Evolutionary conservation across 106 monocot species (phyloP).

Genomic region (Ottelia alismoides): DNA sequence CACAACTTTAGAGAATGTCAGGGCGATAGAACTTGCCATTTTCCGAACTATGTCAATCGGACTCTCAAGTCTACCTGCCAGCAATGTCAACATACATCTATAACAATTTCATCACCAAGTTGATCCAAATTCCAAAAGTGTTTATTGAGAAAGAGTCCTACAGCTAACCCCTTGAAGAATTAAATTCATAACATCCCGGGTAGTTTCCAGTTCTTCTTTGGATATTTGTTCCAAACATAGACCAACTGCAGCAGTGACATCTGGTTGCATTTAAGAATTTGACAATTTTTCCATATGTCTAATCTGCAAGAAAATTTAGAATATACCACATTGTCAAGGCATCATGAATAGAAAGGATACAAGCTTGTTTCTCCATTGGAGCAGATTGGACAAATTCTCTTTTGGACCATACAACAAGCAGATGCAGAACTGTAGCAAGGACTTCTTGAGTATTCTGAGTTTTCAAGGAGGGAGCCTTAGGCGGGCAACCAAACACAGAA

Average conservation of each 20-base stretch:
- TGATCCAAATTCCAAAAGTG: not conserved
- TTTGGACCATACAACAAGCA: constrained; percentile 65
- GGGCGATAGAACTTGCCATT: constrained; percentile 87
- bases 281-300: constrained; percentile 12
- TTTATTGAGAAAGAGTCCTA: constrained; percentile 17
- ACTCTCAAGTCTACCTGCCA: constrained; percentile 89
- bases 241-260: constrained; percentile 85
- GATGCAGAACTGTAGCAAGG: constrained; percentile 30
- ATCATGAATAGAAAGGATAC: constrained; percentile 50
- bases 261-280: too few relatives aligned
- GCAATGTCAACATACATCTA: constrained; percentile 2
- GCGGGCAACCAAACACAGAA: constrained; percentile 61
- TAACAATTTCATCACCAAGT: not conserved
- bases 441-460: constrained; percentile 33
- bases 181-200: constrained; percentile 49
- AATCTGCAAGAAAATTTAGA: constrained; percentile 11
- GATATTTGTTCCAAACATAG: constrained; percentile 71
- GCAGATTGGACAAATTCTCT: constrained; percentile 79
- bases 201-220: constrained; percentile 75
- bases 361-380: constrained; percentile 89
- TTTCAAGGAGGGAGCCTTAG: constrained; percentile 13
- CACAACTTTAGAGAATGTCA: constrained; percentile 83
- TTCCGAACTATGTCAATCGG: constrained; percentile 75
- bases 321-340: constrained; percentile 3
- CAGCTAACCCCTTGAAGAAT: constrained; percentile 99